Evolutionary conservation across 2,329 filamentous ascomycete species (phyloP), one percentile per base, ranked within the genome.

Genomic region (Phialophora macrospora): DNA sequence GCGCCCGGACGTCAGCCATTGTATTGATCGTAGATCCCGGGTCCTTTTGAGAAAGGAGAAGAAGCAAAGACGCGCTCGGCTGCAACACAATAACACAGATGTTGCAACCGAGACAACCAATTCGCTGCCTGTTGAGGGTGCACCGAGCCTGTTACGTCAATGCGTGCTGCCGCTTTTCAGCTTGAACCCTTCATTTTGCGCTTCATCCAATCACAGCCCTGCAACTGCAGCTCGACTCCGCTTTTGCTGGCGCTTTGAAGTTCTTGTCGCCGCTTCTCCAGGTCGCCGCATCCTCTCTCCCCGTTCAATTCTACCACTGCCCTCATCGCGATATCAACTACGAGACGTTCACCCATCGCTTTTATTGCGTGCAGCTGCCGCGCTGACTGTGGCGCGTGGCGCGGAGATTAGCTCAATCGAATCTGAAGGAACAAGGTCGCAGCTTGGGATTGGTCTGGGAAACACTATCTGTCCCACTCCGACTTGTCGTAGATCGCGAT

Each of bases 1-100:
- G 85, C 41, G 90, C 86, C 72, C 92, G 89, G 28, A 92, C 89
- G 77, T 96, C 91, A 71, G 91, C 84, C 90, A 95, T 94, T 41
- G 22, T 52, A 26, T 22, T n/a, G 12, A 17, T 12, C 30, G 17
- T n/a, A 22, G 26, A 4, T 14, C 24, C 51, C 12, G 14, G 14
- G 2, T 52, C 24, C 28, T 34, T 11, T 20, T 34, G 26, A 34
- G 52, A 30, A 34, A 17, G 3, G 17, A 1, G 20, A 20, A 28
- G 17, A 55, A 34, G 28, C n/a, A 48, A 30, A 28, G 24, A 34
- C 52, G 28, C 28, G 52, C 14, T 55, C 17, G n/a, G 52, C 24
- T n/a, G 52, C 28, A 34, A 55, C 52, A 12, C 28, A 14, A 20
- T 28, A 51, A 28, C 20, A 51, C 48, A 9, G 20, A 2, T 9